These are phyloP conservation scores for Coelastrella sp. DNA, from an alignment of 139 green algal species.

Conservation along the genomic window DNA sequence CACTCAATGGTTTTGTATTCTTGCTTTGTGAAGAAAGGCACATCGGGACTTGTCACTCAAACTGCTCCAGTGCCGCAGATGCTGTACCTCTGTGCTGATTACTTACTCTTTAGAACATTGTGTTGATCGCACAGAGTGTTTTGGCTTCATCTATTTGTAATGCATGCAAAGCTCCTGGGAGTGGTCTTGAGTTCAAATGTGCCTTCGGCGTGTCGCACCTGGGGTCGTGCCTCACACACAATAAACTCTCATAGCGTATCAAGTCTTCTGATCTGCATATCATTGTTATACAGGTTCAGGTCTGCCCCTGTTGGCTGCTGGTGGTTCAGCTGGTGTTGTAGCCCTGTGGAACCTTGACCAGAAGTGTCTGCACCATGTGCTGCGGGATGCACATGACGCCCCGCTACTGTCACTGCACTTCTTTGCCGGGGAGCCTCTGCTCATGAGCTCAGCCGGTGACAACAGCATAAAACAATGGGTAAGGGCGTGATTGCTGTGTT, in stretches of 20 bases:
- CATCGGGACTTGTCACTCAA: too few relatives aligned
- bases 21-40: too few relatives aligned
- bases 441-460: constrained; percentile 90
- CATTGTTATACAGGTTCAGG: background rate
- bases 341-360: constrained; percentile 96
- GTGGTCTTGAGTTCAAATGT: too few relatives aligned
- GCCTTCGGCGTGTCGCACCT: too few relatives aligned
- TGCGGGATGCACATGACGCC: constrained; percentile 86
- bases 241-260: too few relatives aligned
- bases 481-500: background rate
- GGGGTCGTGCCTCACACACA: too few relatives aligned
- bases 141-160: too few relatives aligned
- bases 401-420: constrained; percentile 77
- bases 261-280: background rate
- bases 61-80: too few relatives aligned
- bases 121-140: too few relatives aligned
- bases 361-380: constrained; percentile 79
- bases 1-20: background rate
- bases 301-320: constrained; percentile 86
- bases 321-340: constrained; percentile 84
- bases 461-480: constrained; percentile 98
- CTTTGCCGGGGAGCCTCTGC: constrained; percentile 84
- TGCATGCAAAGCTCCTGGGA: too few relatives aligned
- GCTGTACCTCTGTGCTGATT: too few relatives aligned
- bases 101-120: too few relatives aligned